Evolutionary conservation across 2,329 filamentous ascomycete species (phyloP), one percentile per base, ranked within the genome.

Genomic region (Lasiodiplodia sp.): DNA sequence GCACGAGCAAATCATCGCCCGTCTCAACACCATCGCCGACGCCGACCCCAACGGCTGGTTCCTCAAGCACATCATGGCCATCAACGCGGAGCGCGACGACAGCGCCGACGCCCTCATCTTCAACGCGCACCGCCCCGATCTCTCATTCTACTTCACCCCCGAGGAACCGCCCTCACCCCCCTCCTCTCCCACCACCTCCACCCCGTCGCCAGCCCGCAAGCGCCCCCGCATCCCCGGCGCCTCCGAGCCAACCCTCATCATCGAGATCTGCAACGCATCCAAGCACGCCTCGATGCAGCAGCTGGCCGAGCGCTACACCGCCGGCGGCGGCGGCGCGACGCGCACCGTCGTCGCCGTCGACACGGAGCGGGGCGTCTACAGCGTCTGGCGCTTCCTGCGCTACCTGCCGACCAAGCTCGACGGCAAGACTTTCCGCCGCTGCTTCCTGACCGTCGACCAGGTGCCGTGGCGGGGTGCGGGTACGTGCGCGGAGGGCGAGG

Each of bases 351-450:
- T 64, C 2, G 47, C 44, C 11, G 10, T 64, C 28, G 28, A 64
- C 31, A 28, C 40, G 0, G 10, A 11, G 21, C 14, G 44, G n/a
- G 60, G 60, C 18, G 51, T 49, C 5, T 52, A 11, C 28, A 10
- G 4, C 14, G 60, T 64, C n/a, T 64, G 60, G 60, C 40, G 60
- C 4, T 64, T 25, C 44, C 28, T 64, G 8, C 18, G 47, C 2
- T 64, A 18, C 60, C 31, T 64, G 16, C 60, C 60, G 12, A 64
- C 60, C 6, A 7, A 11, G 16, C 28, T 64, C n/a, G 60, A 64
- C 1, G 60, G 60, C 2, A 21, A 12, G 14, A 47, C 52, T 21
- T 64, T 18, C n/a, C 18, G 60, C 2, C 28, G 31, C 28, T 64
- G 60, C 60, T 64, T 52, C 31, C 18, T 23, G 3, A 38, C 60